Percentiles rank a stretch among this genome's conserved stretches.
Evolutionary conservation across 495 filamentous ascomycete species (phyloP).

Genomic region (Penicillium manginii): DNA sequence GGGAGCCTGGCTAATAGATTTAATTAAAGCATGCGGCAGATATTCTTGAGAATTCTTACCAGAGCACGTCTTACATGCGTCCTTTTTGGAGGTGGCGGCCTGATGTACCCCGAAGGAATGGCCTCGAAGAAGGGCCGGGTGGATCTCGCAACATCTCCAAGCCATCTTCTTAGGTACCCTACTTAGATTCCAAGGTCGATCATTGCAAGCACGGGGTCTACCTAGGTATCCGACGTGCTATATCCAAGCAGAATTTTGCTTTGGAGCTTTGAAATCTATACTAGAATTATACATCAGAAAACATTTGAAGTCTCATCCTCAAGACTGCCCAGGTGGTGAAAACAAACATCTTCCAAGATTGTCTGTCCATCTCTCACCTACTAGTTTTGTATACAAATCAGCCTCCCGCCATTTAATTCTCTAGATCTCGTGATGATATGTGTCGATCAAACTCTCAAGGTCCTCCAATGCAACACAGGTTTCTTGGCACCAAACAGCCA

Average conservation of each 20-base stretch:
- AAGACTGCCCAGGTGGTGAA: too few species aligned
- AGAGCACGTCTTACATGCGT: conserved; percentile 25
- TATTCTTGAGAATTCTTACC: conserved; percentile 19
- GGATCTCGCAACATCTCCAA: conserved; percentile 22
- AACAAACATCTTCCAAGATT: neutral
- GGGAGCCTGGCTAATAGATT: neutral
- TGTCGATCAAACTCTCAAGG: neutral
- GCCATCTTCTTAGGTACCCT: neutral
- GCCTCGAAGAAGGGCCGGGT: conserved; percentile 18
- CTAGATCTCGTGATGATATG: neutral
- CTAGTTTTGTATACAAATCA: neutral
- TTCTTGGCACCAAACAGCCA: conserved; percentile 9
- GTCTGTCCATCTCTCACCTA: neutral
- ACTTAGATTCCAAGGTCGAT: too few species aligned
- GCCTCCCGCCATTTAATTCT: neutral
- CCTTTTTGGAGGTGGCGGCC: conserved; percentile 24
- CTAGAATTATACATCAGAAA: too few species aligned
- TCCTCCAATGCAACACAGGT: conserved; percentile 6
- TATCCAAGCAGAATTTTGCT: neutral
- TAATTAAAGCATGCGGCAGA: conserved; percentile 23
- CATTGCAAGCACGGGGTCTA: too few species aligned
- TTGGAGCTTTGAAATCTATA: neutral
- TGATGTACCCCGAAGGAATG: conserved; percentile 20
- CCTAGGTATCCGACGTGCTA: too few species aligned
- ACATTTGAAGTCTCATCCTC: too few species aligned